Conservation (phyloP, 768 basidiomycete genomes). For the Auriscalpium orientale region DNA sequence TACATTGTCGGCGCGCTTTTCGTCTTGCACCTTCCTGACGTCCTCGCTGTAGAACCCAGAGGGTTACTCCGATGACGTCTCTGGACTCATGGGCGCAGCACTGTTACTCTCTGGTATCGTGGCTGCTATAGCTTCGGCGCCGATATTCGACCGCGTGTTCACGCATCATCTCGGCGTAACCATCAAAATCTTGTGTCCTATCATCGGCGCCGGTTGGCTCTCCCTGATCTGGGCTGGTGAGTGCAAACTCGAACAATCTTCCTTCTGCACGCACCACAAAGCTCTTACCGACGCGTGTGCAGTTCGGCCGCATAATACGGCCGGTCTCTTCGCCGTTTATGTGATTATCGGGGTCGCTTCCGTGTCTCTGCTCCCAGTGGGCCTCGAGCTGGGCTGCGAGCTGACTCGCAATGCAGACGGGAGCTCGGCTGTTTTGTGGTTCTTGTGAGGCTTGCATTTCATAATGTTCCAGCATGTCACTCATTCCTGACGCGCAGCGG, state of each 20-base stretch:
- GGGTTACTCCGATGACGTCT: conserved; percentile 60
- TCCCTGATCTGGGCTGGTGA: conserved; percentile 76
- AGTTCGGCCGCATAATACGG: conserved; percentile 59
- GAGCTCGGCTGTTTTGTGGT: conserved; percentile 73
- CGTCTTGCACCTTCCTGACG: not conserved
- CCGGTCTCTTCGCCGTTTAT: conserved; percentile 58
- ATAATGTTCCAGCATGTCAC: not conserved
- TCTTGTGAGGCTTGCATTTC: conserved; percentile 38
- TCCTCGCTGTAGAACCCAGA: conserved; percentile 45
- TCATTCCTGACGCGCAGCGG: conserved; percentile 32
- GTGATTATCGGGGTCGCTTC: conserved; percentile 59
- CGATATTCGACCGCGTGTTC: conserved; percentile 77
- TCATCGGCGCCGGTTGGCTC: conserved; percentile 58
- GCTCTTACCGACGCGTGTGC: not conserved
- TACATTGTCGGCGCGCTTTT: not conserved
- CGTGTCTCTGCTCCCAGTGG: conserved; percentile 67
- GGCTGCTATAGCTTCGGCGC: conserved; percentile 59
- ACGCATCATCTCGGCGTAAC: conserved; percentile 62
- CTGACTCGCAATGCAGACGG: conserved; percentile 73
- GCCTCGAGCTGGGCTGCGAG: conserved; percentile 72
- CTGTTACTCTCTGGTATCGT: conserved; percentile 66
- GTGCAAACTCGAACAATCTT: conserved; percentile 7
- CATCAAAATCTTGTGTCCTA: conserved; percentile 51
- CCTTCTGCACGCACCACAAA: too few relatives aligned
- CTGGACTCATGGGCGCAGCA: conserved; percentile 65